A percentile compares a stretch with the other conserved stretches of the same genome.
Evolutionary conservation across 805 yeast species (phyloP).

Genomic region (Brettanomyces anomalus): DNA sequence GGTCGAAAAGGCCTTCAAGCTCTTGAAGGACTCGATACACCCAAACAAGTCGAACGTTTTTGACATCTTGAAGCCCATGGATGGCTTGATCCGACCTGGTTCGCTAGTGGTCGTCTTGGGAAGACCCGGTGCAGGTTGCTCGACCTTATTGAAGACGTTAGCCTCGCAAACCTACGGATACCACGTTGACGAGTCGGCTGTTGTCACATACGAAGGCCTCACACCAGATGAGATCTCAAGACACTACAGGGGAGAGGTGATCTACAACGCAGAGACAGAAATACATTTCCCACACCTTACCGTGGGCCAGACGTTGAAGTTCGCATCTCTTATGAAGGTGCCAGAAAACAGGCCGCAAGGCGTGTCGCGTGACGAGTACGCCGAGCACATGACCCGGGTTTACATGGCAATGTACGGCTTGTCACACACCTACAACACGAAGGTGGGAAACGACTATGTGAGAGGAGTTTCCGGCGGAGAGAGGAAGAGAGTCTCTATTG

Average conservation of each 20-base stretch:
- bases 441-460: constrained; percentile 49
- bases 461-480: constrained; percentile 61
- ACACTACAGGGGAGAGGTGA: constrained; percentile 57
- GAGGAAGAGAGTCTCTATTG: constrained; percentile 51
- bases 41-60: constrained; percentile 18
- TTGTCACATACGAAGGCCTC: constrained; percentile 44
- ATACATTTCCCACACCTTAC: constrained; percentile 57
- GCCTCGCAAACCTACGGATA: constrained; percentile 53
- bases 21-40: constrained; percentile 1
- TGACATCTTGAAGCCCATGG: constrained; percentile 54
- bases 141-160: constrained; percentile 53
- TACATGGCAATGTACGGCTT: constrained; percentile 21
- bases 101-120: constrained; percentile 63
- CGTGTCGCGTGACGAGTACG: constrained; percentile 39
- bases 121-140: constrained; percentile 73
- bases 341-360: constrained; percentile 51
- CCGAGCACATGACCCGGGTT: constrained; percentile 35
- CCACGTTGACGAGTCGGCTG: constrained; percentile 35
- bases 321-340: constrained; percentile 51
- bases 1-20: constrained; percentile 20
- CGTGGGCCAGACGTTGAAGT: constrained; percentile 53
- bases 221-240: constrained; percentile 37
- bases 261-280: constrained; percentile 61
- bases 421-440: constrained; percentile 42
- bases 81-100: constrained; percentile 50